Base-by-base conservation (phyloP, 352 stramenopile genomes). In the Phytophthora sansomeana region DNA sequence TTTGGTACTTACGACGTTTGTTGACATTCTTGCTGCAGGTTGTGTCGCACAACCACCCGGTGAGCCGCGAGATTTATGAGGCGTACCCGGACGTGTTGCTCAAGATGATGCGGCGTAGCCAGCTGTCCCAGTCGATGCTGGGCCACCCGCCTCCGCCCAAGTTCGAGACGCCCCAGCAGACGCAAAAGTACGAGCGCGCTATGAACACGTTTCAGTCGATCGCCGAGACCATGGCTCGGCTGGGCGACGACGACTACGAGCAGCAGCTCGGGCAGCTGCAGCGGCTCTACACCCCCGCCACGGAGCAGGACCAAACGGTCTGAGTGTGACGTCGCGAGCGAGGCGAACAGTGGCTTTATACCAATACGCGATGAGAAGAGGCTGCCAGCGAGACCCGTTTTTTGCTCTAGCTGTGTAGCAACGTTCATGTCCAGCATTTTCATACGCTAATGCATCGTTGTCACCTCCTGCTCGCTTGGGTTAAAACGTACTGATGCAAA, bases 21-120 rank as follows among this genome's bases (percentile, higher is more conserved):
- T 38, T 63, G 10, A 0, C 44, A 6, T n/a, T 72, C 10, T 39
- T 38, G 13, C 7, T 72, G 17, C 52, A 94, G 85, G 86, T 94
- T 42, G 86, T 92, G 63, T 89, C 84, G 55, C 86, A 94, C 70
- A 94, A 94, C 59, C 86, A 94, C 59, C 84, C 86, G 14, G 87
- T 94, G 48, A 92, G 86, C 59, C 84, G 83, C 57, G 86, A 94
- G 58, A 92, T 93, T 61, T 94, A 94, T 63, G 86, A 92, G 62
- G 81, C 83, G 57, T 94, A 94, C 73, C 86, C 86, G 63, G 86
- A 94, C 53, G 84, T 94, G 63, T 54, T 94, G 54, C 74, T 92
- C 17, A 92, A 92, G 80, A 92, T 84, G 42, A 94, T 94, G 85
- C 83, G 85, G 19, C 83, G 83, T 56, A 94, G 82, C 44, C 85